Percentiles rank a stretch among this genome's conserved stretches.
phyloP scores from a whole-genome alignment of 129 eudicot genomes.

The Centrapalus pauciflorus region DNA sequence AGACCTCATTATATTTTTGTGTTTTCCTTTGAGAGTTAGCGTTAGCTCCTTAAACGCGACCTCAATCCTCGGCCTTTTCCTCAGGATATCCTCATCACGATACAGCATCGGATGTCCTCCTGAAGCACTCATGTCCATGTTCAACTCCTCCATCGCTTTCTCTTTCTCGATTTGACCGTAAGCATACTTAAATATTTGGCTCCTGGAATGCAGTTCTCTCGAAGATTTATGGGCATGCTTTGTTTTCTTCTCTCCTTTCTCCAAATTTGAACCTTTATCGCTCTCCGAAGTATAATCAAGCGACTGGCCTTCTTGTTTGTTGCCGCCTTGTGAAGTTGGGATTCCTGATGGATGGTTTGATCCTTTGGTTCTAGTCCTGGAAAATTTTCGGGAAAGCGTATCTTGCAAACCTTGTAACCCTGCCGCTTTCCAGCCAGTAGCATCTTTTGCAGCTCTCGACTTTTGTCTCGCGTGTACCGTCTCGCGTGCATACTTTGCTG shows the following conservation, averaged over 20 bases:
- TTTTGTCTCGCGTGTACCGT: constrained; percentile 81
- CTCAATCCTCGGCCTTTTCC: constrained; percentile 67
- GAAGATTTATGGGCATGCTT: constrained; percentile 60
- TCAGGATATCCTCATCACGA: constrained; percentile 34
- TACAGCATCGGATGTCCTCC: constrained; percentile 60
- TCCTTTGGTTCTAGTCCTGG: constrained; percentile 49
- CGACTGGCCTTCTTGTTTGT: constrained; percentile 41
- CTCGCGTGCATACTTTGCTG: constrained; percentile 78
- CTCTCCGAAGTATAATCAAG: constrained; percentile 54
- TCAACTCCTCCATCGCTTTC: constrained; percentile 81
- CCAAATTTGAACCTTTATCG: constrained; percentile 53
- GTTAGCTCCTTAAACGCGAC: constrained; percentile 84
- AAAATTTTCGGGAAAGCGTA: constrained; percentile 42
- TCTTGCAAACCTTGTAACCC: constrained; percentile 52
- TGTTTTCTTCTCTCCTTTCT: constrained; percentile 53
- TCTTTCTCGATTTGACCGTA: constrained; percentile 95
- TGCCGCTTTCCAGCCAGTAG: constrained; percentile 46
- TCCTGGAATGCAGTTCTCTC: constrained; percentile 68
- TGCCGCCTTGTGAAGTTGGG: constrained; percentile 18
- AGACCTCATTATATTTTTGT: constrained; percentile 74
- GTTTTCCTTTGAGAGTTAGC: constrained; percentile 61
- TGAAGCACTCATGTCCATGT: constrained; percentile 61
- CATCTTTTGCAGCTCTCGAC: constrained; percentile 64
- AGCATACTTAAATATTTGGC: constrained; percentile 91
- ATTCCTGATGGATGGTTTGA: neutral